Base-by-base conservation (phyloP, 352 stramenopile genomes). In the Phytophthora fragariaefolia region DNA sequence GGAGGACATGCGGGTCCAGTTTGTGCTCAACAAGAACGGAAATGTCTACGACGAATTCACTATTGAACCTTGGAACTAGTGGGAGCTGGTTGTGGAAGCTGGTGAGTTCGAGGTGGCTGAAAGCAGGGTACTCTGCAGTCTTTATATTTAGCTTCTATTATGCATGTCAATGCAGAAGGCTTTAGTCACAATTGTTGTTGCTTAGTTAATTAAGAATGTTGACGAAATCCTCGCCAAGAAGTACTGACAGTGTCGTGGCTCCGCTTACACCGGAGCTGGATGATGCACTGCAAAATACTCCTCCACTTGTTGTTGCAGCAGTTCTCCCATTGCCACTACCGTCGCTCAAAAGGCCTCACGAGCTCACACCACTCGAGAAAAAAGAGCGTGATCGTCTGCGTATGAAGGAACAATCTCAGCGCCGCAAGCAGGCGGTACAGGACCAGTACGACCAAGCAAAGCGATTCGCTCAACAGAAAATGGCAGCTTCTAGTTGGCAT, bases 1-100 rank as follows among this genome's bases (percentile, higher is more conserved):
- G 7, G 66, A 79, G 5, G 20, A 56, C 6, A 89, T 93, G 76
- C 53, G 65, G 10, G 3, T 92, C 15, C 72, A 91, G 60, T 92
- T 92, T 57, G 74, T 93, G 10, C 74, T 89, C 30, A 92, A 90
- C 55, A 70, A 79, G 48, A 87, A 92, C 34, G 85, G 85, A 48
- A 77, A 76, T 30, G 73, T 93, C 18, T 85, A 83, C 26, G 85
- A 93, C 55, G 70, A 89, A 20, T 79, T 83, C n/a, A 71, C 58
- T 7, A 65, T 85, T 18, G 47, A 49, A 13, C 76, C 65, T 2
- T 85, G 78, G 75, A 38, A 53, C 17, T 56, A 61, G 22, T 57
- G 28, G 22, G 17, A 22, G 23, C 9, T 43, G 27, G 8, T 13
- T 26, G 40, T 63, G 50, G 15, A 58, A 34, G 24, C 34, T 27